These are phyloP conservation scores for Linnemannia schmuckeri DNA, from an alignment of 192 early-diverging fungal genomes.

Conservation along the genomic window DNA sequence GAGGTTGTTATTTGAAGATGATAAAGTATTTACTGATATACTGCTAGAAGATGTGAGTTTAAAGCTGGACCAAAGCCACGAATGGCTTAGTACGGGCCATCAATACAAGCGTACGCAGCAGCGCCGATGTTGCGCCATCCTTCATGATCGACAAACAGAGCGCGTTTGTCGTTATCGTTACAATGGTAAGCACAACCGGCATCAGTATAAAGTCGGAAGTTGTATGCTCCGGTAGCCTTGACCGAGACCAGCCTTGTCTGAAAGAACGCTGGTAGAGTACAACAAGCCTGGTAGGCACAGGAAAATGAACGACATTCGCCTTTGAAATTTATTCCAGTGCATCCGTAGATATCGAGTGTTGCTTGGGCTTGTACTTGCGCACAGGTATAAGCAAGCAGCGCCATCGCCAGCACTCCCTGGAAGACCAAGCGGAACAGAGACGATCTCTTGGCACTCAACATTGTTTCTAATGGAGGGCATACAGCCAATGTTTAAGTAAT, in stretches of 20 bases:
- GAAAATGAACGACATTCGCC: not conserved
- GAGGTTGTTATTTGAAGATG: too few species aligned
- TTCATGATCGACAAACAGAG: slow-evolving; percentile 2
- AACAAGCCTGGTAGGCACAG: not conserved
- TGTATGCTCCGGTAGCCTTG: slow-evolving; percentile 6
- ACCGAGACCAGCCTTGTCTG: slow-evolving; percentile 7
- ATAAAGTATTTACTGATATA: too few species aligned
- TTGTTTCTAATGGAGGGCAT: too few species aligned
- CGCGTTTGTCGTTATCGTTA: not conserved
- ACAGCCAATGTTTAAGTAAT: too few species aligned
- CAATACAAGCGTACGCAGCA: slow-evolving; percentile 14
- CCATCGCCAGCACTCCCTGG: not conserved
- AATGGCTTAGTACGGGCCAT: slow-evolving; percentile 6
- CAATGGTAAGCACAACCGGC: slow-evolving; percentile 13
- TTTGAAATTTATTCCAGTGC: not conserved
- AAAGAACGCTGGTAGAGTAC: not conserved
- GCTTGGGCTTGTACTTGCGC: not conserved
- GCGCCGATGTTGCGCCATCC: slow-evolving; percentile 7
- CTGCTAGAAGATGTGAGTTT: not conserved
- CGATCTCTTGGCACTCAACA: too few species aligned
- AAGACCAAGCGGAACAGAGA: not conserved
- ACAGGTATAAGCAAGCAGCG: not conserved
- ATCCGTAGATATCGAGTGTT: not conserved
- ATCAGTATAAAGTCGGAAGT: slow-evolving; percentile 12
- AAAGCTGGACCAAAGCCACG: too few species aligned